Conservation (phyloP, 2,329 filamentous ascomycete species). For the Paracorniculantispora psalliotae region DNA sequence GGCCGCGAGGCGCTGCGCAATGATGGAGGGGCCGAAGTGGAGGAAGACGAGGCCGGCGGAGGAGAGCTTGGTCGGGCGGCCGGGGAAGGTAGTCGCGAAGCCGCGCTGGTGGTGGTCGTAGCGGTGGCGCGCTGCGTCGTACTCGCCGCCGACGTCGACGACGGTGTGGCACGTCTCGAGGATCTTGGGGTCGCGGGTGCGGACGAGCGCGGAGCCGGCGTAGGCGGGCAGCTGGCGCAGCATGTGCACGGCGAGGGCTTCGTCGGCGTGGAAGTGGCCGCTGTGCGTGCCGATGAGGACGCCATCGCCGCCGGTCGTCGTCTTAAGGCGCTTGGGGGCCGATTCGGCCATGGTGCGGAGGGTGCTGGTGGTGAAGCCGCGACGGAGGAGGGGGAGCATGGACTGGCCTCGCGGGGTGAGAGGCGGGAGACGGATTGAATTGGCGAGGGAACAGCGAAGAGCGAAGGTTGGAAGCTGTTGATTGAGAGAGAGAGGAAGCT, state of each 20-base stretch:
- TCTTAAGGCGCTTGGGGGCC: slow-evolving; percentile 80
- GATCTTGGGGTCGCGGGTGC: slow-evolving; percentile 76
- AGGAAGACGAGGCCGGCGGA: slow-evolving; percentile 92
- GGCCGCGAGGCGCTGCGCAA: slow-evolving; percentile 52
- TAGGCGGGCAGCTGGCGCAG: slow-evolving; percentile 85
- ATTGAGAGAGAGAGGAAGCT: not conserved
- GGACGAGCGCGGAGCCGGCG: slow-evolving; percentile 65
- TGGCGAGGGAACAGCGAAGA: no score
- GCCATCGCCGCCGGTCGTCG: slow-evolving; percentile 42
- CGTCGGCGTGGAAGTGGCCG: slow-evolving; percentile 98
- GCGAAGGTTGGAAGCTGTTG: not conserved
- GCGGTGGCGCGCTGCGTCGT: slow-evolving; percentile 69
- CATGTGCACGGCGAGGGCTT: slow-evolving; percentile 94
- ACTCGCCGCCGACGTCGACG: slow-evolving; percentile 95
- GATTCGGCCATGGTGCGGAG: slow-evolving; percentile 49
- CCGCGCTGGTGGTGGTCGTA: slow-evolving; percentile 98
- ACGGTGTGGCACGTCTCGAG: slow-evolving; percentile 87
- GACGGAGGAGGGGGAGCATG: slow-evolving; percentile 5
- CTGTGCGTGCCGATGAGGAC: slow-evolving; percentile 88
- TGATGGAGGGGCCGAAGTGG: slow-evolving; percentile 85
- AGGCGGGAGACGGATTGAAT: not conserved
- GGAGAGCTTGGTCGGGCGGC: slow-evolving; percentile 80
- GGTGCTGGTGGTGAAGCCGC: slow-evolving; percentile 11
- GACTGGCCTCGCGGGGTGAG: not conserved
- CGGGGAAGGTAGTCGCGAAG: slow-evolving; percentile 81